A percentile compares a stretch with the other conserved stretches of the same genome.
Conservation (phyloP, 1,284 basidiomycete species). For the Austropuccinia psidii region DNA sequence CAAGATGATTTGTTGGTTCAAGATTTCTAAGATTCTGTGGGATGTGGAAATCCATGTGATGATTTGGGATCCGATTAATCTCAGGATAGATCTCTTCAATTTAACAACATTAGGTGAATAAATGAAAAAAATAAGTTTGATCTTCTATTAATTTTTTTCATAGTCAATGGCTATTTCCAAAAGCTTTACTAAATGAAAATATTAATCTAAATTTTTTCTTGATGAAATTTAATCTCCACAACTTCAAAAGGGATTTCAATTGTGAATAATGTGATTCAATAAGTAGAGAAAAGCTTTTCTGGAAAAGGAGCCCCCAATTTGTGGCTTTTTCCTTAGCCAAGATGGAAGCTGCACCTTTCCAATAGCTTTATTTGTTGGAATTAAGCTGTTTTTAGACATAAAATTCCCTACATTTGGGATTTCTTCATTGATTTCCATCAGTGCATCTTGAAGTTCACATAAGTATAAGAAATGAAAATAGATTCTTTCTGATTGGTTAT, state of each 20-base stretch:
- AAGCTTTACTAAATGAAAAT: slow-evolving; percentile 1
- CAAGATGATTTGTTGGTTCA: slow-evolving; percentile 25
- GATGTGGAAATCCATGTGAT: slow-evolving; percentile 21
- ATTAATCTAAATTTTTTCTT: neutral
- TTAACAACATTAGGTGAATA: slow-evolving; percentile 17
- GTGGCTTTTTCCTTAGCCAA: slow-evolving; percentile 17
- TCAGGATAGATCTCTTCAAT: neutral
- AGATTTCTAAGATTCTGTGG: neutral
- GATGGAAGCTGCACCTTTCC: neutral
- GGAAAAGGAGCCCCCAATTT: slow-evolving; percentile 11
- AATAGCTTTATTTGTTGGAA: neutral
- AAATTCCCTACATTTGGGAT: too few relatives aligned
- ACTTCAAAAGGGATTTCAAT: slow-evolving; percentile 18
- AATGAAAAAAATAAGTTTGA: slow-evolving; percentile 20
- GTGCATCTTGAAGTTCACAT: slow-evolving; percentile 14
- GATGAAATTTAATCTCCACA: neutral
- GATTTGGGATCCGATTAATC: slow-evolving; percentile 17
- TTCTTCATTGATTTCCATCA: slow-evolving; percentile 31
- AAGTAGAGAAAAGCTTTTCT: slow-evolving; percentile 19
- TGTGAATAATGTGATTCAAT: slow-evolving; percentile 13
- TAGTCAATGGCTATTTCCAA: slow-evolving; percentile 26
- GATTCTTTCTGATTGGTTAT: neutral
- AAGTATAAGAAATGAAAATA: neutral
- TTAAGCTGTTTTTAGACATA: too few relatives aligned
- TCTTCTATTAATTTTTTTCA: neutral